A percentile compares a stretch with the other conserved stretches of the same genome.
phyloP scores from a whole-genome alignment of 2,329 filamentous ascomycete species.

The Trichoderma aggressivum region DNA sequence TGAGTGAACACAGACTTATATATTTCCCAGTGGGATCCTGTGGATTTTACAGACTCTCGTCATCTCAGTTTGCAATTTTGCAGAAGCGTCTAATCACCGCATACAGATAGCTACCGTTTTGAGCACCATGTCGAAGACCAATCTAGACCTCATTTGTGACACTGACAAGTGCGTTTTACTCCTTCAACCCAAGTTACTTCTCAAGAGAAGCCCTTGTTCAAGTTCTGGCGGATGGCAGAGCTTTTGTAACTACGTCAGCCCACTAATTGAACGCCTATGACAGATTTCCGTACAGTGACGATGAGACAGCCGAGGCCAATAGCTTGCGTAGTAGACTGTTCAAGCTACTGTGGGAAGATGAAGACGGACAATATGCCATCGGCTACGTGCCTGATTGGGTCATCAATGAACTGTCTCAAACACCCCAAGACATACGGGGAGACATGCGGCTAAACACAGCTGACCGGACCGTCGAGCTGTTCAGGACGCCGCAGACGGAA shows the following conservation, averaged over 20 bases:
- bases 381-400: conserved; percentile 57
- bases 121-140: conserved; percentile 29
- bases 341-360: conserved; percentile 61
- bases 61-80: no score
- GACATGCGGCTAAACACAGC: conserved; percentile 59
- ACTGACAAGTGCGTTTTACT: conserved; percentile 51
- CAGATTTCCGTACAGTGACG: conserved; percentile 74
- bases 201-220: not conserved
- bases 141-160: conserved; percentile 52
- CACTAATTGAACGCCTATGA: not conserved
- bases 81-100: not conserved
- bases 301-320: conserved; percentile 55
- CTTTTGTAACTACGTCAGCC: not conserved
- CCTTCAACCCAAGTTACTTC: not conserved
- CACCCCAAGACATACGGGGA: conserved; percentile 51
- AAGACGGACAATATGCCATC: conserved; percentile 60
- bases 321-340: conserved; percentile 60
- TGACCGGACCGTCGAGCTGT: conserved; percentile 61
- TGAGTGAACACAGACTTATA: not conserved
- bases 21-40: not conserved
- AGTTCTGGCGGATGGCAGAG: not conserved
- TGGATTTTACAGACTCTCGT: not conserved
- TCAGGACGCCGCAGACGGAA: conserved; percentile 52
- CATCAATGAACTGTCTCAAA: conserved; percentile 44
- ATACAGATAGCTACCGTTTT: not conserved